Evolutionary conservation across 2,329 filamentous ascomycete species (phyloP), one percentile per base, ranked within the genome.

Genomic region (Gliomastix tumulicola): DNA sequence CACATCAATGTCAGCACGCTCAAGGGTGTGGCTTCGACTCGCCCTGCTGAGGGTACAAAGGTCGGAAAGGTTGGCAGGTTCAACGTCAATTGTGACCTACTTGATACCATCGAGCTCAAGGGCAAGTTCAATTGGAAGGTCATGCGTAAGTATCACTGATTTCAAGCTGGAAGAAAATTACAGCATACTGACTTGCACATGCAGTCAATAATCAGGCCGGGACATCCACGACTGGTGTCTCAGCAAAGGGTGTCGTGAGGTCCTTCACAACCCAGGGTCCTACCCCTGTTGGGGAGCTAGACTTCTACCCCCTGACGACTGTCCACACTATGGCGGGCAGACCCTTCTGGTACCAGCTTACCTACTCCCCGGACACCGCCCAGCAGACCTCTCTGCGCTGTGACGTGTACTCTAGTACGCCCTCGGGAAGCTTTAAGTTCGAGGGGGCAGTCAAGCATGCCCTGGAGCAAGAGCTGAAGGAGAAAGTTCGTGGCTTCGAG

Each of bases 51-150:
- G 34, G 54, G 56, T 7, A 25, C n/a, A 16, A 28, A 28, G 25
- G 49, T 56, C n/a, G 25, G 25, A 16, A 6, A 16, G 10, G 13
- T 16, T 28, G 25, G 13, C 25, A 7, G 25, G 25, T 79, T 76
- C 43, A 72, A 77, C 44, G 13, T 16, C n/a, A 8, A 13, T 9
- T 28, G 13, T n/a, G 13, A 28, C 7, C 17, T 28, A n/a, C 9
- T 28, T 9, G 72, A 77, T 48, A 55, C 56, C 22, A 77, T 71
- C 69, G 65, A 74, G 44, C 68, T 75, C 64, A 66, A 74, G 33
- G 68, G 67, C 0, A 63, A 68, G 21, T 74, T 68, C 50, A 77
- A 78, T 57, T 79, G 74, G 74, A 78, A 78, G 57, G 68, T 71
- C 17, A 16, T 16, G 17, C 13, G 25, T 28, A n/a, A n/a, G n/a